Base-by-base conservation (phyloP, 768 basidiomycete genomes). In the Trametes villosa region DNA sequence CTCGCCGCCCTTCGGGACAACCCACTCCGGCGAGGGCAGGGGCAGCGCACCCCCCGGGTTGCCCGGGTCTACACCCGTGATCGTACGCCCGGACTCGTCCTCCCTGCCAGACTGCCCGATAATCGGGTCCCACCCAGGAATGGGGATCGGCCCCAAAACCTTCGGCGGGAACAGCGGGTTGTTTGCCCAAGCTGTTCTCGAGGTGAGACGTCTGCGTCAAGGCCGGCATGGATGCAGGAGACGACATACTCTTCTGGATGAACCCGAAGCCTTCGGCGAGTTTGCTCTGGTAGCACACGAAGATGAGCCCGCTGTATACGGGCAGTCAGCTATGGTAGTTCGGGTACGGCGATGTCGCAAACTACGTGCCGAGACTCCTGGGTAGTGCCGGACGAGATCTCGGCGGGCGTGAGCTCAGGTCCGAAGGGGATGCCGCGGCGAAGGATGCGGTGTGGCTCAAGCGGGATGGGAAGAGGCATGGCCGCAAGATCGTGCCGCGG, bases 351-450 rank as follows among this genome's bases (percentile, higher is more conserved):
- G 84, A 84, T 81, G 36, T 38, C 5, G 85, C 69, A 22, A 83
- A 81, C 36, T 38, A 18, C 36, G 15, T 38, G 18, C 15, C 36
- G 36, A 11, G 18, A 18, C 70, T 15, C 70, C n/a, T 68, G 45
- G 1, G 84, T 83, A 68, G 75, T 78, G 17, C 71, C 69, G 12
- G 66, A 42, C 2, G 55, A 26, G 4, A 61, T 65, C 65, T 85
- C 83, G 4, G 71, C 69, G 4, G 59, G 49, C 2, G 80, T 79
- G n/a, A 82, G 70, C 67, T 83, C 82, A 30, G 83, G 80, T 2
- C 83, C 83, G 64, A 81, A 85, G 44, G 79, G 81, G 42, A 82
- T 74, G 24, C 82, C 79, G 30, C 80, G 75, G 33, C 82, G 79
- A 63, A 78, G 74, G 64, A 83, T 83, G 38, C 79, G 77, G 24